Percentiles rank a stretch among this genome's conserved stretches.
Evolutionary conservation across 2,329 filamentous ascomycete genomes (phyloP).

Genomic region (Pestalotiopsis sp.): DNA sequence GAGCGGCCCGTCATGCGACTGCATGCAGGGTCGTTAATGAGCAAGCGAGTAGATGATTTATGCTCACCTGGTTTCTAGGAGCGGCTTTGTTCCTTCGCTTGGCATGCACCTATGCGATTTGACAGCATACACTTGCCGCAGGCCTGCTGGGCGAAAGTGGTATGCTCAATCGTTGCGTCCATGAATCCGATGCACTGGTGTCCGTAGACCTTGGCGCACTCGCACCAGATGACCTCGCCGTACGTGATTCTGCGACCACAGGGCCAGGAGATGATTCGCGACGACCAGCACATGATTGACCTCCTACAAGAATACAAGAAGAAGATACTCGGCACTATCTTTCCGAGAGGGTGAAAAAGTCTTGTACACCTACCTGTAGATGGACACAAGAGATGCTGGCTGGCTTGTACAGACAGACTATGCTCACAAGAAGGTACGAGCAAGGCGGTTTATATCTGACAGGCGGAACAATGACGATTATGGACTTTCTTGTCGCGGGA

Average conservation of each 20-base stretch:
- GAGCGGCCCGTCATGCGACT: too few species aligned
- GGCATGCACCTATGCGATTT: not conserved
- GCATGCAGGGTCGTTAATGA: too few species aligned
- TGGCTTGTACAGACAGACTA: not conserved
- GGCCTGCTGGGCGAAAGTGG: not conserved
- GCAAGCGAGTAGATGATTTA: too few species aligned
- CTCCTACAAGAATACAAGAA: too few species aligned
- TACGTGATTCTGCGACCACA: not conserved
- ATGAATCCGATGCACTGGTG: slow-evolving; percentile 9
- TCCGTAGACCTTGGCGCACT: slow-evolving; percentile 1
- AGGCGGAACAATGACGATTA: too few species aligned
- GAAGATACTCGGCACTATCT: too few species aligned
- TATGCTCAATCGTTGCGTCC: not conserved
- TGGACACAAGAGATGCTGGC: not conserved
- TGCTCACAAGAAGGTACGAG: too few species aligned
- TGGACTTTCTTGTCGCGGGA: too few species aligned
- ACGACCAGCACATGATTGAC: slow-evolving; percentile 8
- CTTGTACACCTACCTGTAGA: not conserved
- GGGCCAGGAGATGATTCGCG: not conserved
- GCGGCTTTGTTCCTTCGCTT: not conserved
- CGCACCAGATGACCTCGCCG: not conserved
- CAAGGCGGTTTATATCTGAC: too few species aligned
- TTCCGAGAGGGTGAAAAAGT: not conserved
- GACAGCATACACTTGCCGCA: not conserved
- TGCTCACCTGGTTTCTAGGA: not conserved